A percentile compares a stretch with the other conserved stretches of the same genome.
Evolutionary conservation across 805 yeast species (phyloP).

Genomic region (Yarrowia hollandica): DNA sequence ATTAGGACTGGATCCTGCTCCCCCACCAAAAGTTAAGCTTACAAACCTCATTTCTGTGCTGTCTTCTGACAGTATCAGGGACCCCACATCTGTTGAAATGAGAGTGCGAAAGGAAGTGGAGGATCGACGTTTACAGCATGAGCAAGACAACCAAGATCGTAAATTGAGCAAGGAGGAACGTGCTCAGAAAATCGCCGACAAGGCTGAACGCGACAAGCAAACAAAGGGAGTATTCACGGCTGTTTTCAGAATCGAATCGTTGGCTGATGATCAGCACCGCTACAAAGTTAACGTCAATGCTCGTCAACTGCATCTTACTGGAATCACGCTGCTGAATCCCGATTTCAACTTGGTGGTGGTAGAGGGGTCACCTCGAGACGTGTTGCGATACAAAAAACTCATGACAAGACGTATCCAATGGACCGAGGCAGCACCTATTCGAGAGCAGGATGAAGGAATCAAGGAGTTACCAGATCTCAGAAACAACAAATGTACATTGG

Average conservation of each 20-base stretch:
- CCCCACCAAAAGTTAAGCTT: conserved; percentile 83
- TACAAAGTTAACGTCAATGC: conserved; percentile 82
- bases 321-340: conserved; percentile 47
- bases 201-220: conserved; percentile 48
- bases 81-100: conserved; percentile 84
- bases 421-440: conserved; percentile 52
- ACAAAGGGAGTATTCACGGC: conserved; percentile 54
- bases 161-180: conserved; percentile 59
- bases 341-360: conserved; percentile 60
- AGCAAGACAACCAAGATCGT: conserved; percentile 59
- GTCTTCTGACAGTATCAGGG: conserved; percentile 80
- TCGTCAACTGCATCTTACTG: conserved; percentile 64
- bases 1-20: conserved; percentile 81
- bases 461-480: conserved; percentile 35
- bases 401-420: conserved; percentile 66
- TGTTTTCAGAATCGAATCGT: conserved; percentile 57
- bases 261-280: conserved; percentile 64
- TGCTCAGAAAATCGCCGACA: conserved; percentile 50
- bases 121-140: conserved; percentile 60
- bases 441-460: conserved; percentile 30
- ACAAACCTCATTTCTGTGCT: conserved; percentile 82
- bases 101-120: conserved; percentile 68
- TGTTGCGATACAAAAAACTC: conserved; percentile 63
- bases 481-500: conserved; percentile 48
- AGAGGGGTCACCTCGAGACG: conserved; percentile 68